Conservation (phyloP, 345 rosid genomes). For the Capsella bursapastoris region DNA sequence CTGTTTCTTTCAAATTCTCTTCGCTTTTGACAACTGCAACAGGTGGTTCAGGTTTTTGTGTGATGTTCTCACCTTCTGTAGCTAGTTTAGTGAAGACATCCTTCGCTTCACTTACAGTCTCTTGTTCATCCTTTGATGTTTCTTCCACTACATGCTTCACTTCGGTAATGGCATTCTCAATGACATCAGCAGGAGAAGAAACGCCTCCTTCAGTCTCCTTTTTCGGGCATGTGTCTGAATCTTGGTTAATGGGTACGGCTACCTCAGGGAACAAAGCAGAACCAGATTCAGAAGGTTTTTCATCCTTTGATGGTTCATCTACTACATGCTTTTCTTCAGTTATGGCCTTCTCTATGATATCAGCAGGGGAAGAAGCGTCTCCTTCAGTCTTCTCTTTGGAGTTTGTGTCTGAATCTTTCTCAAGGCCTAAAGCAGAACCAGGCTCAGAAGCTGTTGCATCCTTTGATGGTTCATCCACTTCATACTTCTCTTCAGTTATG, state of each 20-base stretch:
- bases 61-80: slow-evolving; percentile 34
- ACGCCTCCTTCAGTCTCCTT: slow-evolving; percentile 22
- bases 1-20: slow-evolving; percentile 33
- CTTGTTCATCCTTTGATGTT: slow-evolving; percentile 32
- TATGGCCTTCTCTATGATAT: slow-evolving; percentile 31
- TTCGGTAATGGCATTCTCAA: slow-evolving; percentile 36
- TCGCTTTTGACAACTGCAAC: slow-evolving; percentile 25
- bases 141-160: slow-evolving; percentile 39
- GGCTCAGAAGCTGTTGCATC: slow-evolving; percentile 28
- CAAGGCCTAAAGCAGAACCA: slow-evolving; percentile 8
- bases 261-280: slow-evolving; percentile 13
- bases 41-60: slow-evolving; percentile 22
- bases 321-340: slow-evolving; percentile 37
- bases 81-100: slow-evolving; percentile 14
- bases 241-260: slow-evolving; percentile 8
- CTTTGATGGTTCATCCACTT: slow-evolving; percentile 32
- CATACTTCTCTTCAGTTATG: slow-evolving; percentile 30
- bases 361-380: slow-evolving; percentile 7
- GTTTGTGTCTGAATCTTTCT: slow-evolving; percentile 13
- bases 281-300: slow-evolving; percentile 22
- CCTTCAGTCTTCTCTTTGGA: slow-evolving; percentile 23
- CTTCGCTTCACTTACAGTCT: slow-evolving; percentile 16
- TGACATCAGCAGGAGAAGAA: slow-evolving; percentile 18
- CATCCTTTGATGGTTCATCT: slow-evolving; percentile 39
- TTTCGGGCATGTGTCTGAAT: slow-evolving; percentile 9